These are phyloP conservation scores for Acanthochlamys bracteata DNA, from an alignment of 106 monocot genomes.

Conservation along the genomic window DNA sequence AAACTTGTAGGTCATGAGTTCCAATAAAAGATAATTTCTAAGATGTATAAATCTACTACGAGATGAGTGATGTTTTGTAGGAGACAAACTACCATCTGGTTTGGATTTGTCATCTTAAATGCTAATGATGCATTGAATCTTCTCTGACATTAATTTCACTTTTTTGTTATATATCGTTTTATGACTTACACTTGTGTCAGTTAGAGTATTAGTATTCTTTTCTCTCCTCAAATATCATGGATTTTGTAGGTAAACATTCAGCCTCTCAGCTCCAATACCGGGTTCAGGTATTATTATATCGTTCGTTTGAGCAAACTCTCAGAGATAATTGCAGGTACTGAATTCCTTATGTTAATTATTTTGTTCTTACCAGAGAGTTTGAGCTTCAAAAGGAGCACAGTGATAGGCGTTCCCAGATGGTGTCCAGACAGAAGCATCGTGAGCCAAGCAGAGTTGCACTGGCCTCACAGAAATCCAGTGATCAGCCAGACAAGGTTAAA, in stretches of 20 bases:
- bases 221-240: not conserved
- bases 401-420: conserved; percentile 43
- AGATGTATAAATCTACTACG: not conserved
- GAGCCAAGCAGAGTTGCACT: conserved; percentile 26
- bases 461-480: conserved; percentile 14
- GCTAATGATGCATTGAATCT: too few species aligned
- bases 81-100: too few species aligned
- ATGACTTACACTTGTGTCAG: not conserved
- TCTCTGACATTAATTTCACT: too few species aligned
- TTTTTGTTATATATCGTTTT: too few species aligned
- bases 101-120: too few species aligned
- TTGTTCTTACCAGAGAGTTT: conserved; percentile 72
- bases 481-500: conserved; percentile 34
- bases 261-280: conserved; percentile 95
- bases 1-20: not conserved
- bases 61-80: too few species aligned
- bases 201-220: not conserved
- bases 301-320: not conserved
- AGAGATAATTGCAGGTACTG: too few species aligned
- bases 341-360: not conserved
- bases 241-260: conserved; percentile 71
- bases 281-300: conserved; percentile 73
- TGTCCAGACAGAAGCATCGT: conserved; percentile 35
- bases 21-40: not conserved
- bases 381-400: conserved; percentile 81